These are phyloP conservation scores for Pichia nanzhaoensis DNA, from an alignment of 805 yeast species.

Conservation along the genomic window DNA sequence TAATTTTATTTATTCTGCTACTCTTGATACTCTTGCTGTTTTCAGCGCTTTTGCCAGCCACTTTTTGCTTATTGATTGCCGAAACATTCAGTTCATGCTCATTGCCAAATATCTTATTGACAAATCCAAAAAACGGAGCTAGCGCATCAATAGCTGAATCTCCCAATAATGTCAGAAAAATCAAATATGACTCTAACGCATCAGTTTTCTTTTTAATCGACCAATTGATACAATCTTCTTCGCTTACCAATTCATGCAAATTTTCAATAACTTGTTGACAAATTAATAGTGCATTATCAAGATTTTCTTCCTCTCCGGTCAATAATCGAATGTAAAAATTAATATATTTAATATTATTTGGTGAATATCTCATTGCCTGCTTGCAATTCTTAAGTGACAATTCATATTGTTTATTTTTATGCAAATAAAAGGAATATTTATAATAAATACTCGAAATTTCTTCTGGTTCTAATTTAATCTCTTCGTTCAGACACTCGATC, in stretches of 20 bases:
- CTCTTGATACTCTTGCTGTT: too few relatives aligned
- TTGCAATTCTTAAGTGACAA: conserved; percentile 43
- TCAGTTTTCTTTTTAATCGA: conserved; percentile 35
- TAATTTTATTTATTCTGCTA: conserved; percentile 1
- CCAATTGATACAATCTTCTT: conserved; percentile 18
- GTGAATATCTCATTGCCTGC: conserved; percentile 39
- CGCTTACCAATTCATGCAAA: conserved; percentile 30
- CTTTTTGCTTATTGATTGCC: background rate
- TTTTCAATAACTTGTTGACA: conserved; percentile 52
- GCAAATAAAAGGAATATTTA: conserved; percentile 43
- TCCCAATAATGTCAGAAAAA: conserved; percentile 67
- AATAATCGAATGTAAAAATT: conserved; percentile 59
- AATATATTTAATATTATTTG: conserved; percentile 57
- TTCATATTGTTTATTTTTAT: conserved; percentile 37
- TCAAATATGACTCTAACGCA: conserved; percentile 62
- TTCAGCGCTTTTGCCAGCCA: background rate
- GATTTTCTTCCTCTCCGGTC: conserved; percentile 50
- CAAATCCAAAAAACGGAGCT: conserved; percentile 59
- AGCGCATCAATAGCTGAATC: conserved; percentile 38
- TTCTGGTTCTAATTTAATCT: background rate
- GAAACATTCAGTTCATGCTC: background rate
- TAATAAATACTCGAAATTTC: conserved; percentile 27
- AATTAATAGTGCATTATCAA: conserved; percentile 29
- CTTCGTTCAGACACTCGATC: conserved; percentile 10
- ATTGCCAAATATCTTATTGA: conserved; percentile 31